Base-by-base conservation (phyloP, 495 filamentous ascomycete species). In the Lophiotrema nucula region DNA sequence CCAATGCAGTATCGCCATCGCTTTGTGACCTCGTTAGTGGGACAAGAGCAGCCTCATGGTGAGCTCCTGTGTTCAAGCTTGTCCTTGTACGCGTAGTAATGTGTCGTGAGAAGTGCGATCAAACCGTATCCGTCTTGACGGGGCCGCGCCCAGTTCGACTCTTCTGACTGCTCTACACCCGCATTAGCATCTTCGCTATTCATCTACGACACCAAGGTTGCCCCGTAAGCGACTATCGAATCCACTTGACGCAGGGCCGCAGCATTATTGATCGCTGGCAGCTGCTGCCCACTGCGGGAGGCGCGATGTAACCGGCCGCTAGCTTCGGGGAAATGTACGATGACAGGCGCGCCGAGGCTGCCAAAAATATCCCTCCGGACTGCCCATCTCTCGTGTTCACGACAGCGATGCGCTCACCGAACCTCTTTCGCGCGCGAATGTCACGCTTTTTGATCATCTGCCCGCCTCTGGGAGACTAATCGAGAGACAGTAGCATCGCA, bases 291-390 rank as follows among this genome's bases (percentile, higher is more conserved):
- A 31, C 26, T 49, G 43, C n/a, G 39, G 52, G 22, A 33, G n/a
- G 19, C 1, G n/a, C 45, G 50, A 62, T 60, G 57, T 60, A 60
- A 60, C 57, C 49, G 38, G 50, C 43, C 43, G 48, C 28, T 48
- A 50, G 47, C 41, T 27, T 47, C 28, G 42, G 50, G 11, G 2
- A n/a, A 13, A 27, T 53, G 37, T 53, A 26, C 18, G 26, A 51
- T 35, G 46, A 28, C 31, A 55, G 44, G 41, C 47, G n/a, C 25
- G 35, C 55, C 45, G 31, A 46, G 52, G 18, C 26, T 44, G 51
- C 60, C 48, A 58, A 63, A 63, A 63, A 63, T 63, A 63, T 21
- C 25, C 47, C 4, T 11, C 31, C 47, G 41, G 49, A 45, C 47
- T 31, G 19, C 47, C 27, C 22, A 12, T 35, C 37, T 22, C 37